Base-by-base conservation (phyloP, 176 grass and related monocot species). In the Avena insularis region DNA sequence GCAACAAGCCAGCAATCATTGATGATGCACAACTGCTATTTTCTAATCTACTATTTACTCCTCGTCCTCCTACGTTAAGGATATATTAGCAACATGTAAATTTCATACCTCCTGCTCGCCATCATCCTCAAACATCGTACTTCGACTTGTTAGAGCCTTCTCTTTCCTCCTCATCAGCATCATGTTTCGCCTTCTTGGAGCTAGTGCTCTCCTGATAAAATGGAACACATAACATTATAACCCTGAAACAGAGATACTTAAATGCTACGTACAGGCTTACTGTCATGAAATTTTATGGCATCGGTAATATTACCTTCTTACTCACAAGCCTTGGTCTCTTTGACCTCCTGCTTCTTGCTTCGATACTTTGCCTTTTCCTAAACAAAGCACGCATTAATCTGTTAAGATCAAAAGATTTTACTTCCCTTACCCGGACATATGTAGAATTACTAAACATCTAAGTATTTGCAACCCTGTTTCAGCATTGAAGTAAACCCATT, bases 131-230 rank as follows among this genome's bases (percentile, higher is more conserved):
- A 31, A 97, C 90, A 12, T 96, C 94, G 12, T 91, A 96, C 62
- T 96, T 96, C n/a, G 84, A 92, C 88, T 92, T 95, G 85, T 95
- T 88, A n/a, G 93, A 96, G n/a, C 84, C 91, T 43, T 86, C 94
- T 65, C 60, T 88, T 6, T 91, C 94, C 58, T 89, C 89, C 10
- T 91, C 89, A 1, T 89, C 87, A 14, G 21, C 88, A 16, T 89
- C 91, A 72, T 87, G 83, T 68, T 95, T 93, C 27, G 86, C 87
- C 79, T 88, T 95, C 82, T 87, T 86, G 46, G 91, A 91, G 84
- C 86, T 93, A 29, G 85, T 85, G 78, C 70, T 86, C 78, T 92
- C 87, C 77, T 91, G 23, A 79, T 55, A 79, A 81, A 73, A 79
- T 50, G 50, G n/a, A 40, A 82, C 14, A 81, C 2, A 66, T 1